Evolutionary conservation across 129 eudicot species (phyloP).

Genomic region (Arctium lappa): DNA sequence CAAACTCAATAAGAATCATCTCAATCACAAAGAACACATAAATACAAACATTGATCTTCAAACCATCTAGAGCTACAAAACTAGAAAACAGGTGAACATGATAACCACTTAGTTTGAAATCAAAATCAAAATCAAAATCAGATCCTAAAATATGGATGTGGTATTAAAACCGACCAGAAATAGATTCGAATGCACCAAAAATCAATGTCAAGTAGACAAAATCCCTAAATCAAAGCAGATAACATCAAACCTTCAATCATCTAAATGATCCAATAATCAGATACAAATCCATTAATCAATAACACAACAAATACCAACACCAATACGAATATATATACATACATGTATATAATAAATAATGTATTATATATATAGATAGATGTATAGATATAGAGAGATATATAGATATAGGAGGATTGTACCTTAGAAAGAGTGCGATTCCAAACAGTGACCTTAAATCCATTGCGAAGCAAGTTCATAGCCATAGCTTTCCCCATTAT

Average conservation of each 20-base stretch:
- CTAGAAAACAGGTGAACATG: too few relatives aligned
- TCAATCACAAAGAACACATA: not conserved
- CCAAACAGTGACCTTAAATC: slow-evolving; percentile 94
- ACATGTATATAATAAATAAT: too few relatives aligned
- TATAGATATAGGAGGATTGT: not conserved
- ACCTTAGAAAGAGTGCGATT: slow-evolving; percentile 98
- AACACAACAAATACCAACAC: not conserved
- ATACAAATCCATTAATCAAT: slow-evolving; percentile 16
- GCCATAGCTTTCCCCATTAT: slow-evolving; percentile 99
- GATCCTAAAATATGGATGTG: not conserved
- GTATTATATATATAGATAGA: not conserved
- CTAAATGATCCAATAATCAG: not conserved
- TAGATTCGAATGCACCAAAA: slow-evolving; percentile 10
- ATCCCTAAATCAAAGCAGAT: not conserved
- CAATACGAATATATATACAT: not conserved
- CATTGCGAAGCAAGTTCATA: slow-evolving; percentile 82
- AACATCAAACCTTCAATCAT: slow-evolving; percentile 8
- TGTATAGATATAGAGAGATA: not conserved
- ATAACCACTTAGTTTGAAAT: too few relatives aligned
- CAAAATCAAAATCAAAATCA: not conserved
- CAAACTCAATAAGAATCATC: not conserved
- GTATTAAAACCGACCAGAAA: not conserved
- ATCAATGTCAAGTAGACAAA: not conserved
- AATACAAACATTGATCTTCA: not conserved
- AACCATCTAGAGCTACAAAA: too few relatives aligned